phyloP scores from a whole-genome alignment of 768 basidiomycete genomes.

The Pulveroboletus sp. region DNA sequence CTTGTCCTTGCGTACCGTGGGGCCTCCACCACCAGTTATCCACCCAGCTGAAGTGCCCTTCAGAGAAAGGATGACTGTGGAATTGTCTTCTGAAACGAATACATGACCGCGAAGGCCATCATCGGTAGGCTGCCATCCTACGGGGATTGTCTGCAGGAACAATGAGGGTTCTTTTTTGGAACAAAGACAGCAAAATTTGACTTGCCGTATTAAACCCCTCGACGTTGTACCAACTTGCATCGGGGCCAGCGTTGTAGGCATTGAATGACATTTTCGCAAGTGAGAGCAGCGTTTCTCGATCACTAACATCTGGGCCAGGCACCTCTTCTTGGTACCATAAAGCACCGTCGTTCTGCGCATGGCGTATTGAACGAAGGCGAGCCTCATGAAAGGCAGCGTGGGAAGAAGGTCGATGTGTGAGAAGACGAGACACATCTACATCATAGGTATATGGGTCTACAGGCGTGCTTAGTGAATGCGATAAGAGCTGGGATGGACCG shows the following conservation, averaged over 20 bases:
- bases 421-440: conserved; percentile 38
- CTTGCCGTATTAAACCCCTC: conserved; percentile 61
- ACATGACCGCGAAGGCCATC: conserved; percentile 92
- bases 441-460: conserved; percentile 36
- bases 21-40: conserved; percentile 71
- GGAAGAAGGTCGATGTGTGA: conserved; percentile 48
- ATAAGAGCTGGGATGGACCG: conserved; percentile 29
- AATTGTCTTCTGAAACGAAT: conserved; percentile 79
- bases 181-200: not conserved
- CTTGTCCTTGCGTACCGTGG: conserved; percentile 86
- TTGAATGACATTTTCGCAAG: conserved; percentile 91
- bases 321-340: conserved; percentile 67
- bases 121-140: conserved; percentile 88
- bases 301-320: conserved; percentile 64
- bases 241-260: conserved; percentile 58
- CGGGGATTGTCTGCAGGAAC: conserved; percentile 52
- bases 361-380: conserved; percentile 36
- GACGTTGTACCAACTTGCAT: conserved; percentile 69
- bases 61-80: conserved; percentile 81
- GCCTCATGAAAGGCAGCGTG: conserved; percentile 31
- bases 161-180: not conserved
- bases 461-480: conserved; percentile 21
- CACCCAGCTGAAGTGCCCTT: conserved; percentile 86
- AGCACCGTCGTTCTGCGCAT: conserved; percentile 37
- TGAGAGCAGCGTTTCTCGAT: conserved; percentile 65